Base-by-base conservation (phyloP, 2,329 filamentous ascomycete species). In the Nemania sp. region DNA sequence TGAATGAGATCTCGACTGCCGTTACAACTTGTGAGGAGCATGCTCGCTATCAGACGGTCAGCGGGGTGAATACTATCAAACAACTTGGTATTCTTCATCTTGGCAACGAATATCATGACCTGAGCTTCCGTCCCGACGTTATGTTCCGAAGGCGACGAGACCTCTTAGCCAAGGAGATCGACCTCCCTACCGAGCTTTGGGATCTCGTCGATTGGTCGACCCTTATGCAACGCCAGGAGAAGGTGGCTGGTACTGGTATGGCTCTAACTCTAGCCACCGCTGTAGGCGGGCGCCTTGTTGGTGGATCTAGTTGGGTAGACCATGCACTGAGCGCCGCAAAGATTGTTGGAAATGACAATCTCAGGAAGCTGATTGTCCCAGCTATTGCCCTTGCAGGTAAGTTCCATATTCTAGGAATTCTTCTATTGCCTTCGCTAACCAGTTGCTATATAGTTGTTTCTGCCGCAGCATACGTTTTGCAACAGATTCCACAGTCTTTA, bases 71-170 rank as follows among this genome's bases (percentile, higher is more conserved):
- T 72, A 87, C 90, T 43, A 97, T 98, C 80, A 97, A 97, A 78
- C 91, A 93, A 73, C 87, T 98, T 1, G 96, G 96, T 27, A 84
- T 98, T 18, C 79, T 95, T 41, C 95, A 99, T 78, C 88, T 98
- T 5, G 95, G 95, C 10, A 90, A 96, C 74, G 92, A 95, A 74
- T 97, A 95, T 74, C 87, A 92, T 24, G 92, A 94, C 73, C 88
- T 98, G 53, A 93, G 89, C 73, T 98, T 99, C 89, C 89, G 92
- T 32, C 89, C 93, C 1, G 94, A 98, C 74, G 89, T 94, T 77
- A 98, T 99, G 96, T 99, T 98, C 85, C 90, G 89, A 67, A 90
- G 93, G 69, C 92, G 92, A 76, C 88, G 90, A 67, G 93, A 99
- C 78, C 88, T 89, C 1, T 83, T 97, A 47, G 94, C 93, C 5